Evolutionary conservation across 495 filamentous ascomycete species (phyloP), one percentile per base, ranked within the genome.

Genomic region (Patellaria atrata): DNA sequence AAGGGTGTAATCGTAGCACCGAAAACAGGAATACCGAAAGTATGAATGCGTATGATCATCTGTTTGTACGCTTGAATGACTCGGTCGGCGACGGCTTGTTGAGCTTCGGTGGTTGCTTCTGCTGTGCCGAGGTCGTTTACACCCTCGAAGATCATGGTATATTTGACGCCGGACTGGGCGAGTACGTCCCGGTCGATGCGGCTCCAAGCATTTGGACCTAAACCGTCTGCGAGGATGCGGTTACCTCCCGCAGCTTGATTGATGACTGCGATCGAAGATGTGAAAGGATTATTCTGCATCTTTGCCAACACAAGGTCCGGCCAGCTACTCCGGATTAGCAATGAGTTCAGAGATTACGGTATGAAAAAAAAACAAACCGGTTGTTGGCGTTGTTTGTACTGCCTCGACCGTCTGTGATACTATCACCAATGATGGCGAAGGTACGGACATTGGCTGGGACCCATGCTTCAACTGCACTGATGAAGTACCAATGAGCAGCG

Each of bases 231-330:
- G 0, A 83, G 63, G 1, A 82, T 63, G 2, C 72, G 59, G 58
- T 83, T 82, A 24, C 77, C 77, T 22, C 77, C 78, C 0, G 75
- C 77, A n/a, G 75, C 77, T 59, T 80, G 71, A 56, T 82, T 83
- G 44, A 67, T 59, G 11, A 82, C 60, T 3, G 64, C 58, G 23
- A 80, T 65, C 18, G 52, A 30, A 22, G 61, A 41, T 25, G 58
- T 67, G 20, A 60, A 48, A 11, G 57, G 51, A 41, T 62, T 40
- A 19, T 60, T 48, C 34, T 69, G 66, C 54, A 80, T 58, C 10
- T 61, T 60, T 6, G 61, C 59, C 14, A 77, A 54, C 11, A 83
- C 56, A 0, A 75, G 55, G 47, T 82, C 75, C 1, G 77, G 74
- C 77, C 78, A 52, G 33, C n/a, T n/a, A n/a, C n/a, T n/a, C n/a